phyloP scores from a whole-genome alignment of 257 asterid species.

The Solanum bulbocastanum region DNA sequence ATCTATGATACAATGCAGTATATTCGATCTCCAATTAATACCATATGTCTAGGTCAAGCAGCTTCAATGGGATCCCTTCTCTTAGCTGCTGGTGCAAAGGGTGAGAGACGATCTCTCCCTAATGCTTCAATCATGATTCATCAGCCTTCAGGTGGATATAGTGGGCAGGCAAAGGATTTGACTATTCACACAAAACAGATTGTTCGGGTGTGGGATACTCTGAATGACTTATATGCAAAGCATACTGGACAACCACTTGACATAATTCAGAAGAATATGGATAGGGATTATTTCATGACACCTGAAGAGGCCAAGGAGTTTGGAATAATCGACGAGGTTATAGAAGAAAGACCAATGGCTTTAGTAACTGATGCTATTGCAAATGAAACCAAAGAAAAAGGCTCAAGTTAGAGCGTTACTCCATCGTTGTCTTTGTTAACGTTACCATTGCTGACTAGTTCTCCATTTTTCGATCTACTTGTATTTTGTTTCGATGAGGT shows the following conservation, averaged over 20 bases:
- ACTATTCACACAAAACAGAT: slow-evolving; percentile 83
- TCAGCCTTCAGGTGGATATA: slow-evolving; percentile 92
- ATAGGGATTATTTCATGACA: slow-evolving; percentile 88
- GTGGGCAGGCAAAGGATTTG: slow-evolving; percentile 91
- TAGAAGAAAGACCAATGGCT: slow-evolving; percentile 62
- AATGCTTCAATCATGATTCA: slow-evolving; percentile 90
- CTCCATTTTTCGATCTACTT: neutral
- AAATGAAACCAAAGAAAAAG: slow-evolving; percentile 29
- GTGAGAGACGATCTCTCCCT: slow-evolving; percentile 82
- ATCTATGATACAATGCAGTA: slow-evolving; percentile 96
- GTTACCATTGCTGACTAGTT: neutral
- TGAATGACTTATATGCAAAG: slow-evolving; percentile 37
- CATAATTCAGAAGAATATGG: slow-evolving; percentile 61
- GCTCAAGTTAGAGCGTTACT: neutral
- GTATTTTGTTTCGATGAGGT: neutral
- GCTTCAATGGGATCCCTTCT: slow-evolving; percentile 98
- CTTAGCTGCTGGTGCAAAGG: slow-evolving; percentile 91
- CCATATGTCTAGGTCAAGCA: slow-evolving; percentile 92
- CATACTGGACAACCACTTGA: slow-evolving; percentile 82
- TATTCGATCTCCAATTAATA: slow-evolving; percentile 79
- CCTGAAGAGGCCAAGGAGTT: slow-evolving; percentile 87
- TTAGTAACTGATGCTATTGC: slow-evolving; percentile 68
- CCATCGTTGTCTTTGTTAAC: neutral
- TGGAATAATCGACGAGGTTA: slow-evolving; percentile 90
- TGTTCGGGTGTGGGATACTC: slow-evolving; percentile 69